Percentiles rank a stretch among this genome's conserved stretches.
These are phyloP conservation scores for Leucocoprinus gongylophorus DNA, from an alignment of 1,284 basidiomycete genomes.

Conservation along the genomic window DNA sequence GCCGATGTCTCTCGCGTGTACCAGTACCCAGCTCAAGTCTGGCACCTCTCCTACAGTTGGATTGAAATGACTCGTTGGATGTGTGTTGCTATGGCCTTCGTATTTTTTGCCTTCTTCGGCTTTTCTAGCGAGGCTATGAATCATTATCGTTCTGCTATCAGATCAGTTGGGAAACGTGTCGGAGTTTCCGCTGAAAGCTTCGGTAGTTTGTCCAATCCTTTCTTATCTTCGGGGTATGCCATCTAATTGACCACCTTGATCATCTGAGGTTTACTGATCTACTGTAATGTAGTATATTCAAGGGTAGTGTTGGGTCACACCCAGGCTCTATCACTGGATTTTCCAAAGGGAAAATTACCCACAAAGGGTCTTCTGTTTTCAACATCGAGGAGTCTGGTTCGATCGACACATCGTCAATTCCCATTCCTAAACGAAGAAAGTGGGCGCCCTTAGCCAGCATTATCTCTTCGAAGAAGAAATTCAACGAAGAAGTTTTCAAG, in stretches of 20 bases:
- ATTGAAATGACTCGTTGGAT: slow-evolving; percentile 37
- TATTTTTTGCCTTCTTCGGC: slow-evolving; percentile 42
- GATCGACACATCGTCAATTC: not conserved
- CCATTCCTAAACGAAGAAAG: slow-evolving; percentile 25
- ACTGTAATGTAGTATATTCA: not conserved
- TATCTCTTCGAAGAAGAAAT: slow-evolving; percentile 8
- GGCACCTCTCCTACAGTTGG: slow-evolving; percentile 20
- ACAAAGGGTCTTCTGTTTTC: slow-evolving; percentile 3
- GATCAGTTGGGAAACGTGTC: slow-evolving; percentile 40
- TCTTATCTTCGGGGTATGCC: slow-evolving; percentile 32
- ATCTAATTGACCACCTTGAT: not conserved
- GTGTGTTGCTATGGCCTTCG: slow-evolving; percentile 31
- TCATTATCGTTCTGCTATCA: slow-evolving; percentile 32
- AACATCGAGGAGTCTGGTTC: not conserved
- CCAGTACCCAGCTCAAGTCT: slow-evolving; percentile 28
- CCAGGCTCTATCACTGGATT: not conserved
- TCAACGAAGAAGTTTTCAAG: slow-evolving; percentile 9
- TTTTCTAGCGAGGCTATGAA: slow-evolving; percentile 29
- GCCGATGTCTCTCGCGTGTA: slow-evolving; percentile 33
- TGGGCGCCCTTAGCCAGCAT: slow-evolving; percentile 17
- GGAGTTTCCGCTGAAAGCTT: slow-evolving; percentile 35
- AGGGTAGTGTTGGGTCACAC: slow-evolving; percentile 2
- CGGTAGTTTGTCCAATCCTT: slow-evolving; percentile 20
- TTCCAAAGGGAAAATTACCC: slow-evolving; percentile 1
- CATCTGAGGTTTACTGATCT: not conserved